Conservation (phyloP, 2,329 filamentous ascomycete species). For the Madurella fahalii region DNA sequence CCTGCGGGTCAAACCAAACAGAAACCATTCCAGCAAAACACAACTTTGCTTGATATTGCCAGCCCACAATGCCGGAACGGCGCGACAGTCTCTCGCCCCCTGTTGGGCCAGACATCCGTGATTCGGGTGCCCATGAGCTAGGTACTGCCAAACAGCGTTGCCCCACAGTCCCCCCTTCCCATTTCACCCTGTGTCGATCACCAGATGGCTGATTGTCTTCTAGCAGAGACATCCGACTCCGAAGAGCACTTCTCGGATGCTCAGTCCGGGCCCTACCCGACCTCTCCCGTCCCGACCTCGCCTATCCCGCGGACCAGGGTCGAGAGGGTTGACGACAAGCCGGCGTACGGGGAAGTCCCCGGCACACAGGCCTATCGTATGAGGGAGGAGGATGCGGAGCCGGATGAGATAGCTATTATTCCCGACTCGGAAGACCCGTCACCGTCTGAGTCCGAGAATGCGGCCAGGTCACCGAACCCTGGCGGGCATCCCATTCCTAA, state of each 20-base stretch:
- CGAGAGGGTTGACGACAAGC: conserved; percentile 55
- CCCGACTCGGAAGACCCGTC: conserved; percentile 30
- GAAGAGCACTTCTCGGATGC: conserved; percentile 69
- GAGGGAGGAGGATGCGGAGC: conserved; percentile 54
- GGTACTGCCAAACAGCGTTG: conserved; percentile 37
- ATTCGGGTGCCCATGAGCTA: conserved; percentile 58
- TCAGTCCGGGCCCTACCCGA: conserved; percentile 42
- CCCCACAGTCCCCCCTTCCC: no score
- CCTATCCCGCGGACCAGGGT: conserved; percentile 57
- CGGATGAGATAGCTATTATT: conserved; percentile 56
- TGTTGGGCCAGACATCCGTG: conserved; percentile 40
- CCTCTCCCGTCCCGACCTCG: conserved; percentile 41
- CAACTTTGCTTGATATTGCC: background rate
- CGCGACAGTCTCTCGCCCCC: conserved; percentile 40
- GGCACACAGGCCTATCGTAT: conserved; percentile 55
- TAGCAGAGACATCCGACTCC: conserved; percentile 55
- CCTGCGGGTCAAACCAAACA: conserved; percentile 1
- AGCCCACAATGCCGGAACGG: conserved; percentile 30
- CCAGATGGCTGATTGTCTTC: conserved; percentile 11
- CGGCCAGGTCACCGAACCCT: conserved; percentile 30
- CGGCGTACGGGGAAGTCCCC: conserved; percentile 58
- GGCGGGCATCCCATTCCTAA: conserved; percentile 43
- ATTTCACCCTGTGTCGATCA: background rate
- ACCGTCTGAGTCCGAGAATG: conserved; percentile 24
- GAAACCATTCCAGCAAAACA: background rate